phyloP scores from a whole-genome alignment of 768 basidiomycete species.

The Hirschioporus abietinus region DNA sequence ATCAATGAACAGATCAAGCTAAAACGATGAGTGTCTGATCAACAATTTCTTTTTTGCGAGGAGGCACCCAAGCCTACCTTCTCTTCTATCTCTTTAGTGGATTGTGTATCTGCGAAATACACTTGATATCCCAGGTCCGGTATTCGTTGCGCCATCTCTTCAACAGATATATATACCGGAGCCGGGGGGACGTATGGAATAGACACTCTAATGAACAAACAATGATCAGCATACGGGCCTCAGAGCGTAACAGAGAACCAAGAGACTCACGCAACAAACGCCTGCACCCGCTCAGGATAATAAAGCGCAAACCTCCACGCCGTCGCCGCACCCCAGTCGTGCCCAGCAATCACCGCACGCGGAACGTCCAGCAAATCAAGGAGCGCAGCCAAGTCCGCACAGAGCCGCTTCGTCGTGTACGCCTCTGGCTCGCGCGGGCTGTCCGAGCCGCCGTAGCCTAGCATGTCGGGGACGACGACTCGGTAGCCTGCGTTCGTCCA shows the following conservation, averaged over 20 bases:
- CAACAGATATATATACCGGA: conserved; percentile 40
- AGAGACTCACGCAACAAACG: conserved; percentile 52
- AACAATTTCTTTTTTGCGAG: background rate
- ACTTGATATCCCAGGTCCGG: conserved; percentile 66
- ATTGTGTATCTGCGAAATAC: conserved; percentile 51
- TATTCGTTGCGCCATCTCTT: conserved; percentile 42
- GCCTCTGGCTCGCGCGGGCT: conserved; percentile 49
- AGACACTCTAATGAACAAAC: conserved; percentile 43
- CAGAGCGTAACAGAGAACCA: background rate
- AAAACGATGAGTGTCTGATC: background rate
- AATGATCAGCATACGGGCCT: background rate
- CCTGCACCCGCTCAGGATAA: conserved; percentile 58
- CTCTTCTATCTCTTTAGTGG: conserved; percentile 50
- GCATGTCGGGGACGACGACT: conserved; percentile 46
- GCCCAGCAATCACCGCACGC: conserved; percentile 65
- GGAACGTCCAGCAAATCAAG: conserved; percentile 49
- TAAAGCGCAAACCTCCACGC: conserved; percentile 67
- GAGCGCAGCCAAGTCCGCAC: conserved; percentile 59
- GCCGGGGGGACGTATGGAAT: conserved; percentile 63
- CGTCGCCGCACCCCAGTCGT: conserved; percentile 74
- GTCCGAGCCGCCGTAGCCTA: conserved; percentile 62
- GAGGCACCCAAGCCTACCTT: conserved; percentile 34
- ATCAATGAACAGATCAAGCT: conserved; percentile 20
- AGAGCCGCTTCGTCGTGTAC: conserved; percentile 57
- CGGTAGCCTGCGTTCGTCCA: conserved; percentile 61